Percentiles rank a stretch among this genome's conserved stretches.
Evolutionary conservation across 78 protist genomes (phyloP).

Genomic region (Thecamonas trahens): DNA sequence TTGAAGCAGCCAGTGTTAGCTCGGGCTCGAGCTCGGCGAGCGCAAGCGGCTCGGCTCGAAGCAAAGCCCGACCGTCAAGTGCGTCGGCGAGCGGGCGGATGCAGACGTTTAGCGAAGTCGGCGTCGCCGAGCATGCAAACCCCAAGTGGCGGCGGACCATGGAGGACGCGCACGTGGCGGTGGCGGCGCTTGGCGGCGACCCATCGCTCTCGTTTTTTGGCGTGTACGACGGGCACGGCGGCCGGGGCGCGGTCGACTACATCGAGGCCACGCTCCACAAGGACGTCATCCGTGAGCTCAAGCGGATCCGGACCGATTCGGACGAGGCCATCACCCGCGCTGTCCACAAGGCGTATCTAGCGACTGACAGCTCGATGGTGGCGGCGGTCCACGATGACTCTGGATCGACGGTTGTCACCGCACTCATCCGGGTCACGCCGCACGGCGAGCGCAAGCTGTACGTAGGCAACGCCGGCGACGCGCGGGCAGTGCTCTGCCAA

Average conservation of each 20-base stretch:
- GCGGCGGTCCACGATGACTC: not conserved
- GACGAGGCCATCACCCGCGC: not conserved
- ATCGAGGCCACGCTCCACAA: not conserved
- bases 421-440: not conserved
- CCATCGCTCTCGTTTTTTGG: not conserved
- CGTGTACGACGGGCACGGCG: conserved; percentile 10
- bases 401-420: not conserved
- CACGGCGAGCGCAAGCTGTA: not conserved
- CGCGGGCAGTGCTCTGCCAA: conserved; percentile 8
- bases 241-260: not conserved
- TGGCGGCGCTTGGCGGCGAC: not conserved
- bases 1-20: too few species aligned
- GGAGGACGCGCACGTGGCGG: not conserved
- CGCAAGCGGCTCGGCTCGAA: too few species aligned
- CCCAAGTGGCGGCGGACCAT: not conserved
- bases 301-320: not conserved
- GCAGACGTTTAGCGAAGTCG: too few species aligned
- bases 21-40: too few species aligned
- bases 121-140: too few species aligned
- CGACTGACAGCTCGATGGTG: not conserved
- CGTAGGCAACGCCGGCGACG: conserved; percentile 23
- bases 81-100: too few species aligned
- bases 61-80: too few species aligned
- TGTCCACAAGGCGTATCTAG: not conserved
- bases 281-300: not conserved